Evolutionary conservation across 345 rosid species (phyloP), one percentile per base, ranked within the genome.

Genomic region (Firmiana major): DNA sequence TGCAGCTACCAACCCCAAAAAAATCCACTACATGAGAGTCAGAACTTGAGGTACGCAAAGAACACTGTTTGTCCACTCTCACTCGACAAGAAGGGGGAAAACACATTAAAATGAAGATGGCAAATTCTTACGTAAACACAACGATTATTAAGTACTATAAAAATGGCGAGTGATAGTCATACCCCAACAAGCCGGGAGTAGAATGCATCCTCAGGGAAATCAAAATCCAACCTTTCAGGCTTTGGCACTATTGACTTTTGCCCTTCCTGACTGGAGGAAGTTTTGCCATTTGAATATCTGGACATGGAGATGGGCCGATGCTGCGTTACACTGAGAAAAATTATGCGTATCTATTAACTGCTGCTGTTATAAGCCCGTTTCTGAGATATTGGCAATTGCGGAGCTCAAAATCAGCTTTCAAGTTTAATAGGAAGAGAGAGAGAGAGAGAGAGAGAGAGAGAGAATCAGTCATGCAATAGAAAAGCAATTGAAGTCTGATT

Each of bases 151-250:
- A 9, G 9, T 15, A 53, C 40, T 34, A 7, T 11, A 58, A 57
- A 78, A 34, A 53, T n/a, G 19, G 42, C 0, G 34, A 19, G 24
- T 6, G 3, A 19, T 34, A 45, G 74, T 40, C 80, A 45, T 88
- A 93, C 94, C 86, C 87, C 88, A 45, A 70, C 31, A 77, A 80
- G 87, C 7, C 66, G 78, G 1, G 93, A 78, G 63, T 54, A 76
- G 24, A 80, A 49, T 4, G 81, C 75, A 57, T 85, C 90, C 0
- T 85, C 77, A 3, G 89, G 86, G 43, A 92, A 83, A 65, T 87
- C 88, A 42, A 84, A 86, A 77, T 90, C 92, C 74, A 90, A 74
- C 19, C 66, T 73, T 83, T 92, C 95, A 68, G 90, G 88, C 85
- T 93, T 91, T 0, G 92, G 92, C 49, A 81, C 79, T 9, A 71